Evolutionary conservation across 2,329 filamentous ascomycete genomes (phyloP), one percentile per base, ranked within the genome.

Genomic region (Dactylellina sp.): DNA sequence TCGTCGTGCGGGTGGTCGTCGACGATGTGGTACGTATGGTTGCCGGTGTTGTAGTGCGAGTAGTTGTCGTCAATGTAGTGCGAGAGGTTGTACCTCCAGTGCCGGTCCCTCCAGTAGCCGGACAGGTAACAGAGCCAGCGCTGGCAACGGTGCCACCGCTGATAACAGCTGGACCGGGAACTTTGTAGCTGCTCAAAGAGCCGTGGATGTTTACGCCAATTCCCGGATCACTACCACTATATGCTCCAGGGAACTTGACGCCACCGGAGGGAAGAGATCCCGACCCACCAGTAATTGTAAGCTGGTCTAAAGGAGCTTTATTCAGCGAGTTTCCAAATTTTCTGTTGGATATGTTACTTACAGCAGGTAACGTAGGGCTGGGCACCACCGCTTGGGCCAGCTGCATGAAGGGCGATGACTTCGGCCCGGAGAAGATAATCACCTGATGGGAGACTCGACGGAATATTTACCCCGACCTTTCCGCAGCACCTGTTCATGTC

Each of bases 381-480:
- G 18, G 82, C 81, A 25, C 83, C 82, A 18, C 80, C 80, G 28
- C 83, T 78, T 55, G 79, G 80, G 75, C 83, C 79, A 14, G 85
- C 85, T 16, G 85, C 84, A 79, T 87, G 85, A 47, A 87, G 81
- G 5, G 85, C 85, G 44, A 86, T 81, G 32, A 84, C 81, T 80
- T 87, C 85, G 25, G 85, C 83, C 46, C 85, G 83, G 78, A 88
- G 80, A 25, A 87, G 83, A 76, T 87, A 87, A 55, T 86, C 81
- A 47, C 85, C 86, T 1, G 84, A 81, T 2, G 85, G 83, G 68
- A 87, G 82, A 80, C 83, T 84, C 35, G 81, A 78, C 42, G 86
- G 86, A 71, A 87, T 79, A 72, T 80, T 81, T 79, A 86, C 84
- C 76, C 82, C 84, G 42, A 81, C 79, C 81, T 83, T 85, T 28